Evolutionary conservation across 208 protist species (phyloP), one percentile per base, ranked within the genome.

Genomic region (Strigomonas culicis): DNA sequence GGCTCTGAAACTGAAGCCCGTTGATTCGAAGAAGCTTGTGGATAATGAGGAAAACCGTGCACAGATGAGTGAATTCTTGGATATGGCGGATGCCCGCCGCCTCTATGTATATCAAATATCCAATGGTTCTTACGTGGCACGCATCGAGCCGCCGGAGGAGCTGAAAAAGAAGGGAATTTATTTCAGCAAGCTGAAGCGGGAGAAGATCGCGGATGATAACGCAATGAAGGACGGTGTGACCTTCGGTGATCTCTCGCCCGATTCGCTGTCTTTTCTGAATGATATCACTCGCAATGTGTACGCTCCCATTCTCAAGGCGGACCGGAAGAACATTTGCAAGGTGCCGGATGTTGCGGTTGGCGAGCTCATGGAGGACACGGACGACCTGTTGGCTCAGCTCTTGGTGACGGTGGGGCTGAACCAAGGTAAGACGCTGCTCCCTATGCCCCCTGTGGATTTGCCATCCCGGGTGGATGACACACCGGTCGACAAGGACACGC

Each of bases 301-400:
- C 78, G 83, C 85, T 10, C 86, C 88, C 28, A 86, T 97, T 60
- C 72, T 97, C 46, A 92, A 84, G 46, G 78, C 73, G 7, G 87
- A 94, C 68, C 90, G 91, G 68, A 69, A 78, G 27, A 97, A 97
- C 71, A 80, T 88, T 19, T 79, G 74, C 73, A 86, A 84, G 25
- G 81, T 95, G 31, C 86, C 94, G n/a, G 96, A 98, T 59, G 90
- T 98, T 32, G 88, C 96, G n/a, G 70, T 90, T 2, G 79, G 79
- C 46, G 97, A 98, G 62, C 82, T 99, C 28, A 91, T 97, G 70
- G 93, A 82, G 27, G 86, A 90, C 70, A 96, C 94, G 31, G 86
- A 98, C 66, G 75, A 72, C 25, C 88, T 97, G 22, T 57, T 97
- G 19, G 79, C 87, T 1, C 83, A 95, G 52, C 77, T 97, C 50